Base-by-base conservation (phyloP, 192 early-diverging fungal genomes). In the Podila clonocystis region DNA sequence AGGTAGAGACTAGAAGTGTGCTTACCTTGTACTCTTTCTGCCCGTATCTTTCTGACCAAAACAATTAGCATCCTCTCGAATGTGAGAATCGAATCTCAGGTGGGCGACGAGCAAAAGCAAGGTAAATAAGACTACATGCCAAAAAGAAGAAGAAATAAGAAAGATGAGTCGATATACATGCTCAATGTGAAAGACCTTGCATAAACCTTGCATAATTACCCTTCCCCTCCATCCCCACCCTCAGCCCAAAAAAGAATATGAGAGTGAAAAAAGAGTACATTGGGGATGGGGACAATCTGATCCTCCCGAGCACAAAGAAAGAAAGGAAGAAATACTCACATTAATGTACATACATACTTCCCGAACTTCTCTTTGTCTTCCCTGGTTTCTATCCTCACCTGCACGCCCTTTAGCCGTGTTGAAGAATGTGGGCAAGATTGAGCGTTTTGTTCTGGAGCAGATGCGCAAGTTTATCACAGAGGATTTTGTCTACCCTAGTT, bases 371-470 rank as follows among this genome's bases (percentile, higher is more conserved):
- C 15, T 59, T 36, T 11, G 22, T 70, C 24, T 29, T 30, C 52
- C 31, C 12, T 15, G 36, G 31, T 61, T 52, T 70, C 49, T 29
- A 68, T 12, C 60, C 50, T 45, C 11, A 12, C 41, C 41, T 45
- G 41, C 17, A 20, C 30, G 36, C n/a, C 62, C 31, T 70, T 72
- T 70, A 84, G 63, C 70, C 82, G 93, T 94, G 8, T 70, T 95
- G 28, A 94, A 94, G 74, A 95, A 95, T 68, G 92, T 95, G 11
- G 93, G 91, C 70, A 94, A 94, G 70, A 89, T 95, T 45, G 93
- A 94, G 70, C 75, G 73, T 41, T 95, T 95, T 85, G 91, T 94
- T 30, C 85, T 94, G 9, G 91, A 93, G 68, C 92, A 94, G 76
- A 84, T 95, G 55, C 87, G 93, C 30, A 88, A 85, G 62, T 86